Evolutionary conservation across 148 eudicot species (phyloP).

Genomic region (Vaccinium myrtillus): DNA sequence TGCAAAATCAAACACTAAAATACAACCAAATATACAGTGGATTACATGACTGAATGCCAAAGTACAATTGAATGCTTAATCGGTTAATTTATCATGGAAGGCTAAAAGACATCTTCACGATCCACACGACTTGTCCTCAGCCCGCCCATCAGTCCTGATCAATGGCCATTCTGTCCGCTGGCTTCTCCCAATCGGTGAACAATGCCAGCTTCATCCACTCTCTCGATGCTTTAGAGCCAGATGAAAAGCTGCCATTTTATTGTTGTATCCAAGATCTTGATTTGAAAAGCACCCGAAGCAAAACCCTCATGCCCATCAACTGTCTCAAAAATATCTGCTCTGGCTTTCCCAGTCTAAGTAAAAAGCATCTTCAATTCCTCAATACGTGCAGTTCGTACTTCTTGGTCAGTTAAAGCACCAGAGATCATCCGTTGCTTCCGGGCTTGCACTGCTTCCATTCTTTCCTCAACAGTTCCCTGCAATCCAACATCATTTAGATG

Average conservation of each 20-base stretch:
- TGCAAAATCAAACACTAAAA: neutral
- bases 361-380: conserved; percentile 98
- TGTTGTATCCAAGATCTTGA: neutral
- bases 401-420: conserved; percentile 96
- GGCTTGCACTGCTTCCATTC: conserved; percentile 98
- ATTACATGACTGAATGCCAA: neutral
- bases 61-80: neutral
- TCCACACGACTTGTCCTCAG: neutral
- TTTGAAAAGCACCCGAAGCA: neutral
- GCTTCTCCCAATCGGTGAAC: neutral
- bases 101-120: neutral
- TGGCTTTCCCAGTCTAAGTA: conserved; percentile 33
- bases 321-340: neutral
- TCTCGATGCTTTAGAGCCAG: neutral
- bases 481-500: conserved; percentile 14
- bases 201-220: conserved; percentile 5
- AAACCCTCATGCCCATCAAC: neutral
- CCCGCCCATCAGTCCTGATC: neutral
- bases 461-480: conserved; percentile 95
- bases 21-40: neutral
- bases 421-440: conserved; percentile 91
- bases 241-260: neutral
- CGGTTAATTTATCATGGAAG: neutral
- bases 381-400: conserved; percentile 86
- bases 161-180: neutral